Base-by-base conservation (phyloP, 176 grass and related monocot genomes). In the Metroxylon sagu region DNA sequence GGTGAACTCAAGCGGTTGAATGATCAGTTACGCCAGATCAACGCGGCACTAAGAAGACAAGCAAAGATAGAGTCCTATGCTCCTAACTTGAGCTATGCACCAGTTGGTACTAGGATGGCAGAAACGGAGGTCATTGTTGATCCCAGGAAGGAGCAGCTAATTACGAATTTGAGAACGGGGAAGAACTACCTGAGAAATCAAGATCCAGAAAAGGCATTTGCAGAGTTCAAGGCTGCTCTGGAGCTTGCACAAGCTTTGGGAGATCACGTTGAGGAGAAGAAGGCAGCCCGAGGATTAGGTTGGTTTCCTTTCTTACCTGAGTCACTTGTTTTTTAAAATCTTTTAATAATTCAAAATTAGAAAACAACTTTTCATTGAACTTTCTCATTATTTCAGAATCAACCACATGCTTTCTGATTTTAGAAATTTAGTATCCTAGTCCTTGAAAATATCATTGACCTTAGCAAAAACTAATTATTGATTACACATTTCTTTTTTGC, bases 41-140 rank as follows among this genome's bases (percentile, higher is more conserved):
- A 98, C 81, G 84, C 84, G 58, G 88, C 94, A 53, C 64, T 98
- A 39, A 85, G 82, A 79, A 84, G 94, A 71, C 94, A 98, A 81
- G 88, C 94, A 55, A 98, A 98, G 71, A 92, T 92, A 21, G 94
- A 93, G 71, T 98, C 94, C 17, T 98, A 98, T 59, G 94, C 94
- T 61, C 87, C 94, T 56, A 62, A 73, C 52, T 77, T 98, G 68
- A 98, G 84, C 73, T 98, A 98, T 83, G 94, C 94, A 53, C 81
- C 93, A 54, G 84, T 88, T 56, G 84, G 81, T 56, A 82, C 74
- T 65, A 96, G 76, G 64, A 52, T 84, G 64, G 53, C 69, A 70
- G 87, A 97, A 77, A 80, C 76, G 15, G 87, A 91, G 60, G 84
- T 97, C 19, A 85, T 97, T 57, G 81, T 91, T 60, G 93, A 88